A percentile compares a stretch with the other conserved stretches of the same genome.
Evolutionary conservation across 352 stramenopile genomes (phyloP).

Genomic region (Globisporangium sylvaticum): DNA sequence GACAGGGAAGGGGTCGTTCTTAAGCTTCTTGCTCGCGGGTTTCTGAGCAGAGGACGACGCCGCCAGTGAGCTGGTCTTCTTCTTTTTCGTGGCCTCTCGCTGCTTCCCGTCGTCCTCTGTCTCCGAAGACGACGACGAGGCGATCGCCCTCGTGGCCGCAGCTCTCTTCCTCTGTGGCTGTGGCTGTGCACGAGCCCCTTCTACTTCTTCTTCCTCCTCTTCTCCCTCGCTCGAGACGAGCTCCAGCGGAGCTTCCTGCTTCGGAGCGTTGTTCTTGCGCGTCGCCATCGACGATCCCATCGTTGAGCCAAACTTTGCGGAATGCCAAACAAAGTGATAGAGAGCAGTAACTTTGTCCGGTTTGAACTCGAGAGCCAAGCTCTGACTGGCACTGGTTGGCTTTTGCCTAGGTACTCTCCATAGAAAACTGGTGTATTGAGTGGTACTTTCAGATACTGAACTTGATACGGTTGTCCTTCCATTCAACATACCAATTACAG

Average conservation of each 20-base stretch:
- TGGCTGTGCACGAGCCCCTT: background rate
- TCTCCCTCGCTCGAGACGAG: background rate
- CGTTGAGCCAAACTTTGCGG: background rate
- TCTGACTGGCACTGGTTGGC: background rate
- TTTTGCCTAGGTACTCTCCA: background rate
- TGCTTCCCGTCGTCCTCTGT: background rate
- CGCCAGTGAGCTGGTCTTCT: background rate
- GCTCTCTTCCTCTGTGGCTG: background rate
- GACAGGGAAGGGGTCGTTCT: background rate
- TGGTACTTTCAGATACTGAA: background rate
- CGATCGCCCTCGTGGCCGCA: background rate
- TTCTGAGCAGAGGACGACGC: background rate
- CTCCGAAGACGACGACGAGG: background rate
- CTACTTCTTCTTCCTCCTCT: background rate
- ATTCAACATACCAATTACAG: constrained; percentile 13
- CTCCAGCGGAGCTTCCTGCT: background rate
- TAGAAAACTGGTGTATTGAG: background rate
- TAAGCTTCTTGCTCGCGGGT: background rate
- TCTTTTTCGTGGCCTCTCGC: background rate
- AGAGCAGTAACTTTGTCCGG: background rate
- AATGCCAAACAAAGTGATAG: background rate
- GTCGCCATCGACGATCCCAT: background rate
- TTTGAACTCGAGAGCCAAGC: background rate
- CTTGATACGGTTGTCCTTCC: background rate
- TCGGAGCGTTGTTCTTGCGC: background rate